A percentile compares a stretch with the other conserved stretches of the same genome.
These are phyloP conservation scores for Botrytis paeoniae DNA, from an alignment of 2,329 filamentous ascomycete species.

Conservation along the genomic window DNA sequence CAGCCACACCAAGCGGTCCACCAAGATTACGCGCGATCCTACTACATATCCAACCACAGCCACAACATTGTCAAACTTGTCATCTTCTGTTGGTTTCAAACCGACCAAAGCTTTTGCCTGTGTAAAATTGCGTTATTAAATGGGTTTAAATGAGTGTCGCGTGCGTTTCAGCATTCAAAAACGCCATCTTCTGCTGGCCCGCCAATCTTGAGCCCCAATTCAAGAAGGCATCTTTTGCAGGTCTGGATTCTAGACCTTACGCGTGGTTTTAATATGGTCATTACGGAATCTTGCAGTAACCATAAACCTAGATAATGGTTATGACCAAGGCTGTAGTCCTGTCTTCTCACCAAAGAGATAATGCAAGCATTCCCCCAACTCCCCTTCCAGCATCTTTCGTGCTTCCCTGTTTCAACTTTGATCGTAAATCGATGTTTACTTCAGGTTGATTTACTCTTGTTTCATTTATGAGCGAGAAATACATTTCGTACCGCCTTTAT, in stretches of 20 bases:
- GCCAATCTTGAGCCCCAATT: not conserved
- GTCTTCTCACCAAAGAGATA: conserved; percentile 4
- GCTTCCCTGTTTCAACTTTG: not conserved
- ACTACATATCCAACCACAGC: conserved; percentile 1
- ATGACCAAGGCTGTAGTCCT: not conserved
- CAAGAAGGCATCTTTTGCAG: not conserved
- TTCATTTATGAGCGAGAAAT: not conserved
- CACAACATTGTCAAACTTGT: not conserved
- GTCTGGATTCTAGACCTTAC: not conserved
- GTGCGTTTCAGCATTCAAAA: not conserved
- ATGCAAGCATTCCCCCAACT: conserved; percentile 3
- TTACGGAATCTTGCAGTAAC: not conserved
- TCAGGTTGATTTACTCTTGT: not conserved
- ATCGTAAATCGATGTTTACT: not conserved
- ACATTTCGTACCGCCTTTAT: not conserved
- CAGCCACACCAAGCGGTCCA: not conserved
- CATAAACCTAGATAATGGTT: not conserved
- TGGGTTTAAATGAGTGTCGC: not conserved
- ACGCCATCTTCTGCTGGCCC: not conserved
- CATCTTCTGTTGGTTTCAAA: not conserved
- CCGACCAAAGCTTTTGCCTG: not conserved
- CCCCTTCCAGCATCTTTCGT: not conserved
- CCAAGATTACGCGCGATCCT: not conserved
- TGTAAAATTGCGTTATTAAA: not conserved
- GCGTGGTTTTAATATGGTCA: not conserved